Evolutionary conservation across 164 flowering plant genomes (phyloP), one percentile per base, ranked within the genome.

Genomic region (Nymphaea colorata): DNA sequence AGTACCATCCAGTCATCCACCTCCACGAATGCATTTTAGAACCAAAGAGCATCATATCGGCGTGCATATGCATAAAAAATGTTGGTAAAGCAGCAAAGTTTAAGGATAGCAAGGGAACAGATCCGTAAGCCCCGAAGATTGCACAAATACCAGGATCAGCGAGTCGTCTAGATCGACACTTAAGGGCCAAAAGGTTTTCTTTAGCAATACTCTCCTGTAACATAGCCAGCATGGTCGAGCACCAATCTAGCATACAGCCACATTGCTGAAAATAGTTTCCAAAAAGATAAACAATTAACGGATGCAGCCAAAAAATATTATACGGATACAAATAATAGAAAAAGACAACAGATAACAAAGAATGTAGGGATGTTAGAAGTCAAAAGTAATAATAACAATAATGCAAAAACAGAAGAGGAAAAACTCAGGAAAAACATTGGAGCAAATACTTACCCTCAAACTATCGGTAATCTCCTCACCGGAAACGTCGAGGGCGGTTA

Each of bases 31-130:
- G 57, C 8, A 8, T 8, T 51, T 10, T 8, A 3, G 14, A 51
- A 51, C 57, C 57, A 51, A 51, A 8, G 14, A 51, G 57, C 57
- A 51, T 15, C 64, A 17, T 10, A 59, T 66, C 57, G 61, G 71
- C 63, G 77, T 89, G 86, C 78, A 87, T 67, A 44, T 70, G 63
- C 79, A 77, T 71, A 75, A 93, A 93, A 71, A 76, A 79, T 25
- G 15, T 53, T n/a, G 97, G 94, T 71, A 80, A 70, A 8, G 96
- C 84, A 69, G 83, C 76, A 76, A 80, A 86, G 72, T 87, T 79
- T 64, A 89, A 61, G 4, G 79, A 73, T 70, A 91, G 80, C 69
- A 81, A 41, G 6, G 98, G 97, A 8, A 81, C 55, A 61, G 63
- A 72, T 53, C 69, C 55, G 64, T 41, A 69, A 14, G 77, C 71